phyloP scores from a whole-genome alignment of 352 stramenopile species.

The Thalassiosira delicatula region DNA sequence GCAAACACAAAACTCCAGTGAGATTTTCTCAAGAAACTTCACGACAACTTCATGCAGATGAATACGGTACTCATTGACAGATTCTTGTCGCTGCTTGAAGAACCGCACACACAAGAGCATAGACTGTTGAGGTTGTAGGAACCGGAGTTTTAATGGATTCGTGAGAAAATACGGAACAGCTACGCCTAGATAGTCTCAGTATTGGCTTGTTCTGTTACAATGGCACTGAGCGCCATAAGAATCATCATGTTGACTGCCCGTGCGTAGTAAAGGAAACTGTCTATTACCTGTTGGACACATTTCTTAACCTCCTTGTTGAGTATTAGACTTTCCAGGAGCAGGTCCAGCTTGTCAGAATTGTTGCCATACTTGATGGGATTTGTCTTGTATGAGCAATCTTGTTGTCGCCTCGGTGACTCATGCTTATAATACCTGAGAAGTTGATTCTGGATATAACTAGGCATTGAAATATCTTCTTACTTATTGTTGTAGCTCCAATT shows the following conservation, averaged over 20 bases:
- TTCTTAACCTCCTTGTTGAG: not conserved
- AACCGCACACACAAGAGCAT: too few relatives aligned
- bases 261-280: not conserved
- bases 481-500: constrained; percentile 53
- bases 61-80: too few relatives aligned
- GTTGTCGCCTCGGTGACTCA: constrained; percentile 11
- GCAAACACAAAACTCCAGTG: too few relatives aligned
- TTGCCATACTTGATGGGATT: not conserved
- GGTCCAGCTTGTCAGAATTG: not conserved
- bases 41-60: too few relatives aligned
- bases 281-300: not conserved
- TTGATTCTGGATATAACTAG: constrained; percentile 35
- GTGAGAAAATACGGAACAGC: too few relatives aligned
- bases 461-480: constrained; percentile 39
- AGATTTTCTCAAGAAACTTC: too few relatives aligned
- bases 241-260: constrained; percentile 1
- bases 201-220: constrained; percentile 2
- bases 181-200: too few relatives aligned
- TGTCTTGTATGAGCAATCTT: not conserved
- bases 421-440: constrained; percentile 19
- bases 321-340: not conserved
- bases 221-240: not conserved
- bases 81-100: too few relatives aligned
- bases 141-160: too few relatives aligned
- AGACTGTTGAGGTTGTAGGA: too few relatives aligned